Evolutionary conservation across 371 early-diverging fungal genomes (phyloP).

Genomic region (Mucor velutinosus): DNA sequence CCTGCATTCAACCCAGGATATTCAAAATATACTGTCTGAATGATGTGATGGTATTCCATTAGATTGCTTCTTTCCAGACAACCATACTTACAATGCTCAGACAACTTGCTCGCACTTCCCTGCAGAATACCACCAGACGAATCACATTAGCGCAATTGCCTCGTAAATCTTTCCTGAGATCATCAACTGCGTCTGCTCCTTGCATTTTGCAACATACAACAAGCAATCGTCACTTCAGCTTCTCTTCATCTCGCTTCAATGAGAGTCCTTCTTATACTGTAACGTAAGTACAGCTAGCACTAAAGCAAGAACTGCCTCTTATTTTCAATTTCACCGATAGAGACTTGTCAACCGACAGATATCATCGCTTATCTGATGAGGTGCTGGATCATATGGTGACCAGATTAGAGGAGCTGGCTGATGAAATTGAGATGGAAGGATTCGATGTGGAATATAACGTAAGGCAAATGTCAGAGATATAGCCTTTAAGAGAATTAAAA

Average conservation of each 20-base stretch:
- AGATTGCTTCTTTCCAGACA: background rate
- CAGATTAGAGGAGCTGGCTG: conserved; percentile 80
- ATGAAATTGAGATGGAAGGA: conserved; percentile 67
- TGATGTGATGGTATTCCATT: background rate
- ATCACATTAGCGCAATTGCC: background rate
- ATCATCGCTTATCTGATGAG: conserved; percentile 72
- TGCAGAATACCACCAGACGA: background rate
- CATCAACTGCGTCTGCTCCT: background rate
- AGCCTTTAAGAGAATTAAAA: background rate
- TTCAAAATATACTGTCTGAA: background rate
- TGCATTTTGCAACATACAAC: background rate
- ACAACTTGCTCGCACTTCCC: background rate
- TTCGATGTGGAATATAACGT: conserved; percentile 88
- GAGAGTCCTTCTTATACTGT: background rate
- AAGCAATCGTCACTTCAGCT: background rate
- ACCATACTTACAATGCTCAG: background rate
- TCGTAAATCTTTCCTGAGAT: background rate
- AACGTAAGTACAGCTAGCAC: background rate
- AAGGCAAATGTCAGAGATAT: conserved; percentile 18
- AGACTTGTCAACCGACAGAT: conserved; percentile 57
- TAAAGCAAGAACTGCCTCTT: background rate
- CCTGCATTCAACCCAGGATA: conserved; percentile 1
- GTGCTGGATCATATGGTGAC: conserved; percentile 74
- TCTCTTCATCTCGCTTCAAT: background rate
- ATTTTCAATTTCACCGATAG: conserved; percentile 21